phyloP scores from a whole-genome alignment of 805 yeast species.

The Blastobotrys robertii region DNA sequence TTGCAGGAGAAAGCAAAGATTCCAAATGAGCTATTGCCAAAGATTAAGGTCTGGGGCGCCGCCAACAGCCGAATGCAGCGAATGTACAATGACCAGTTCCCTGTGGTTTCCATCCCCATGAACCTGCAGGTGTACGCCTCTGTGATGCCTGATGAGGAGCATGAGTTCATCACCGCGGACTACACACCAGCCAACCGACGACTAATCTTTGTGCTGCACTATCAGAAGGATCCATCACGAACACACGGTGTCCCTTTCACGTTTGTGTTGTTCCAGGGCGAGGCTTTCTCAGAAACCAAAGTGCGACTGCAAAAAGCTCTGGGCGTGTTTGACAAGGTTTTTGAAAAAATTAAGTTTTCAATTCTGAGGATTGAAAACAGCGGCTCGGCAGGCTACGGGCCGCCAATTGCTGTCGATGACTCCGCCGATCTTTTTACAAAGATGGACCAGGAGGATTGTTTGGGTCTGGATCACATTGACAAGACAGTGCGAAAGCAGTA shows the following conservation, averaged over 20 bases:
- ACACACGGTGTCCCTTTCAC: constrained; percentile 82
- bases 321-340: constrained; percentile 73
- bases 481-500: constrained; percentile 50
- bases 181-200: constrained; percentile 26
- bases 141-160: constrained; percentile 34
- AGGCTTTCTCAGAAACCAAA: constrained; percentile 51
- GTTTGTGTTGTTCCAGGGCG: constrained; percentile 61
- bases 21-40: constrained; percentile 31
- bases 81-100: constrained; percentile 28
- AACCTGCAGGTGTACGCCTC: constrained; percentile 37
- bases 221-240: constrained; percentile 53
- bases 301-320: constrained; percentile 56
- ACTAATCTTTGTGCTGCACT: constrained; percentile 64
- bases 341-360: constrained; percentile 64
- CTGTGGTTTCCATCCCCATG: constrained; percentile 33
- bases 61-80: constrained; percentile 23
- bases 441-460: constrained; percentile 33
- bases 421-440: constrained; percentile 43
- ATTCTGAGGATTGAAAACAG: constrained; percentile 28
- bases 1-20: constrained; percentile 47
- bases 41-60: constrained; percentile 27
- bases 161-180: constrained; percentile 19
- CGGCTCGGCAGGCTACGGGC: constrained; percentile 2
- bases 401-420: constrained; percentile 33
- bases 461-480: constrained; percentile 86